These are phyloP conservation scores for Gnaphalium uliginosum DNA, from an alignment of 129 eudicot species.

Conservation along the genomic window DNA sequence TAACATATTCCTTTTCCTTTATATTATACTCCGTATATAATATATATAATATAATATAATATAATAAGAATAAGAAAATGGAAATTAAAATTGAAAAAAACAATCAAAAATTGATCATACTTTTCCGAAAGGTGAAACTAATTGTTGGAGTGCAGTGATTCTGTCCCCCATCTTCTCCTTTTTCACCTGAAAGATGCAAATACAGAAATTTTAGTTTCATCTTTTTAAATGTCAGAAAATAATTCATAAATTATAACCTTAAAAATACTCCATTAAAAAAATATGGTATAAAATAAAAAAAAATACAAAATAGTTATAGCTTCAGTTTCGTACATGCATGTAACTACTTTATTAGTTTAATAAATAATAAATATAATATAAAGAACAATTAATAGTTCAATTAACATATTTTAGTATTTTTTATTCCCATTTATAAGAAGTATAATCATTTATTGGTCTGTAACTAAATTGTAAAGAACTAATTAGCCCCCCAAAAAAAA, in stretches of 20 bases:
- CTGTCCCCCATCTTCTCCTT: constrained; percentile 99
- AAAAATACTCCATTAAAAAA: no score
- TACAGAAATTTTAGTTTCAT: constrained; percentile 25
- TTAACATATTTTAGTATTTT: not conserved
- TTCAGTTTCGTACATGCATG: no score
- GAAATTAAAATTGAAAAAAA: constrained; percentile 7
- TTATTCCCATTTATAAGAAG: not conserved
- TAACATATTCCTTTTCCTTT: no score
- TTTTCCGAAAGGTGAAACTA: constrained; percentile 99
- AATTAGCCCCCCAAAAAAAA: not conserved
- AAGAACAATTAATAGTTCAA: no score
- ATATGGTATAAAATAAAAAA: no score
- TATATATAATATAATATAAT: no score
- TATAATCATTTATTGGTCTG: not conserved
- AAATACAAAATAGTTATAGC: no score
- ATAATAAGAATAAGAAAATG: no score
- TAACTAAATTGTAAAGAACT: not conserved
- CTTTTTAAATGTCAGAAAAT: constrained; percentile 19
- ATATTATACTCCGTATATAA: no score
- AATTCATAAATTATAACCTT: not conserved
- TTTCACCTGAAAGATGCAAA: constrained; percentile 69
- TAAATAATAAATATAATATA: no score
- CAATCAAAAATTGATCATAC: constrained; percentile 43
- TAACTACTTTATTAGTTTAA: no score
- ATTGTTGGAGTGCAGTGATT: constrained; percentile 99